Evolutionary conservation across 2,329 filamentous ascomycete species (phyloP), one percentile per base, ranked within the genome.

Genomic region (Aureobasidium leucospermi): DNA sequence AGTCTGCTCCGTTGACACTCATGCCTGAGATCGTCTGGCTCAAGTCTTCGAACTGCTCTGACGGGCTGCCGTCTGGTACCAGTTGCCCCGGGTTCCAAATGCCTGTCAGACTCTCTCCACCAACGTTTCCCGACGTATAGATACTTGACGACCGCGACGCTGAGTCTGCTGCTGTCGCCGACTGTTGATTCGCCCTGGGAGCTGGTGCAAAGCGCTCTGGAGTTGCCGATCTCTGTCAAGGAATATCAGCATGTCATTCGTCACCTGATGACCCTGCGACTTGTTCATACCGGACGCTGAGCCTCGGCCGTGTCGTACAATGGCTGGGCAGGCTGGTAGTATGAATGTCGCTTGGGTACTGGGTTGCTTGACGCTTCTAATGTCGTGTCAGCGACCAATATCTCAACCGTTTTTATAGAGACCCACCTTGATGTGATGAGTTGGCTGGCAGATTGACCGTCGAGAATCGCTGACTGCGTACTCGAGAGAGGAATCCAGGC

Each of bases 401-500:
- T 45, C 19, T 15, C 19, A 56, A 29, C 39, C 13, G 38, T 16
- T 36, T n/a, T 6, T 8, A n/a, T 36, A 9, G 13, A 10, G 42
- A 56, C 13, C 16, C 52, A 58, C 55, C 55, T 31, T 31, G 29
- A 32, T 47, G 8, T 13, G 43, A 19, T 23, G 43, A 16, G 4
- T 38, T 31, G 15, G 51, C 5, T 38, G 29, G 15, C 39, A 38
- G 29, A 19, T 53, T 53, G 19, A 29, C 41, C 4, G 42, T 39
- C 13, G 58, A 59, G 41, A 59, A 59, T n/a, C 58, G 58, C 32
- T 59, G 58, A 23, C 58, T 59, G 47, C 58, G 58, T 15, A 51
- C 38, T 51, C 58, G 41, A 15, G 56, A 59, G 6, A 59, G n/a
- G n/a, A 59, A 59, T n/a, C 48, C 41, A 28, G 58, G 39, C 32